These are phyloP conservation scores for Alternaria postmessia DNA, from an alignment of 2,329 filamentous ascomycete genomes.

Conservation along the genomic window DNA sequence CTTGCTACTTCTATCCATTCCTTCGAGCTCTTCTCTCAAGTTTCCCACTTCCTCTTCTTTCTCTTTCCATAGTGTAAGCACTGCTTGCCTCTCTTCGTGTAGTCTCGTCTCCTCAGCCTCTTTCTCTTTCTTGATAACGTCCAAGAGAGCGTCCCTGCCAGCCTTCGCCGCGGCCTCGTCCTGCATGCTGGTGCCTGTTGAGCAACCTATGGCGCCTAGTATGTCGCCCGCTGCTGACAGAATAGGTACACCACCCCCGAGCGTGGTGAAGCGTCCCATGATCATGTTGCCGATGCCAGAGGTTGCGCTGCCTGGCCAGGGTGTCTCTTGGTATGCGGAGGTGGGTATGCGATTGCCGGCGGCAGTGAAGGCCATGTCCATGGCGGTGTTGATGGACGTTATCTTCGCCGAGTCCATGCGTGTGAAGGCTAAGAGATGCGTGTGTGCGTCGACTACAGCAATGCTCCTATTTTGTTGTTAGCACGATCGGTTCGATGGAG, in stretches of 20 bases:
- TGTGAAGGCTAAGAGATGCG: constrained; percentile 55
- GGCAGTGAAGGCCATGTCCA: constrained; percentile 67
- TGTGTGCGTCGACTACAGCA: constrained; percentile 54
- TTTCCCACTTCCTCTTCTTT: constrained; percentile 32
- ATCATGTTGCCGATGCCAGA: constrained; percentile 60
- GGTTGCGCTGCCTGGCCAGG: constrained; percentile 58
- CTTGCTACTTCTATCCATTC: constrained; percentile 30
- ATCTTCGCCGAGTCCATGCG: constrained; percentile 58
- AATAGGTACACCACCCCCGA: constrained; percentile 62
- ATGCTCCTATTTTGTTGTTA: constrained; percentile 52
- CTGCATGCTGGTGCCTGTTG: constrained; percentile 62
- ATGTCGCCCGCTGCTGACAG: constrained; percentile 55
- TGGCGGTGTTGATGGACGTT: constrained; percentile 66
- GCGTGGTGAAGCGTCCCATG: constrained; percentile 59
- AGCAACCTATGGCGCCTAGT: constrained; percentile 62
- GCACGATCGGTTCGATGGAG: background rate
- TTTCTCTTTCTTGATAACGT: constrained; percentile 32
- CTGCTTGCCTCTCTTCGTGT: constrained; percentile 30
- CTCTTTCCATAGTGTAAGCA: constrained; percentile 33
- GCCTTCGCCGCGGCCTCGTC: constrained; percentile 61
- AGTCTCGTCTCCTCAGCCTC: constrained; percentile 27
- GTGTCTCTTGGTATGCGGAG: constrained; percentile 59
- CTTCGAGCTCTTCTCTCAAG: constrained; percentile 30
- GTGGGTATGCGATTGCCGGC: constrained; percentile 62
- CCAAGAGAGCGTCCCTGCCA: constrained; percentile 58